Conservation (phyloP, 2,329 filamentous ascomycete species). For the Berkeleyomyces basicola region DNA sequence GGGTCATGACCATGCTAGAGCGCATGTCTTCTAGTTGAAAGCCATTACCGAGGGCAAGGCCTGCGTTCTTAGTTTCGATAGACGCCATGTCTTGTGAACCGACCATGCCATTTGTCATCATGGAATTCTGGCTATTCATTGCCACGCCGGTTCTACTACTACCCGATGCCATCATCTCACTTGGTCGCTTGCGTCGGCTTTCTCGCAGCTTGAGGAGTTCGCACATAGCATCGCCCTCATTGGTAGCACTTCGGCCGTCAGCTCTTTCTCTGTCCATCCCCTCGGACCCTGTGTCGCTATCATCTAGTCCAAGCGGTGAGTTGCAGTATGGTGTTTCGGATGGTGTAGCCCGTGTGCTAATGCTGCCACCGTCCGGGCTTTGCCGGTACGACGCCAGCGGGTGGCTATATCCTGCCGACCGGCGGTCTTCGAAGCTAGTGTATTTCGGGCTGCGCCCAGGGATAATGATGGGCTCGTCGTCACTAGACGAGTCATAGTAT, state of each 20-base stretch:
- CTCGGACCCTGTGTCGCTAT: conserved; percentile 44
- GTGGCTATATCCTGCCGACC: not conserved
- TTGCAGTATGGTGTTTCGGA: conserved; percentile 22
- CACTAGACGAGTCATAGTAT: conserved; percentile 39
- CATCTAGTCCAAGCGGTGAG: conserved; percentile 22
- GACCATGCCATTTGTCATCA: not conserved
- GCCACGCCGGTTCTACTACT: conserved; percentile 13
- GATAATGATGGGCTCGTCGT: conserved; percentile 49
- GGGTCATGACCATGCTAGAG: not conserved
- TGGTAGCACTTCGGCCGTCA: conserved; percentile 14
- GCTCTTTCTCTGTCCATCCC: conserved; percentile 25
- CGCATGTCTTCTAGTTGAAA: not conserved
- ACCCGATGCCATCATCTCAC: conserved; percentile 6
- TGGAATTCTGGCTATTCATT: conserved; percentile 13
- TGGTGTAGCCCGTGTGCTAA: conserved; percentile 23
- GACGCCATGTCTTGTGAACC: not conserved
- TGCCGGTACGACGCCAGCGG: not conserved
- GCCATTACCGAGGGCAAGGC: not conserved
- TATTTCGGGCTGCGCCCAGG: conserved; percentile 42
- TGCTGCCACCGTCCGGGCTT: conserved; percentile 19
- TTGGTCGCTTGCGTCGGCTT: conserved; percentile 28
- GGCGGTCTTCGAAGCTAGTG: conserved; percentile 35
- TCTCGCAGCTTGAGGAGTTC: conserved; percentile 43
- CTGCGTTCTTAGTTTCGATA: not conserved
- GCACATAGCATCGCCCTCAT: conserved; percentile 39